Conservation (phyloP, 2,329 filamentous ascomycete genomes). For the Cephalotrichum gorgonifer region DNA sequence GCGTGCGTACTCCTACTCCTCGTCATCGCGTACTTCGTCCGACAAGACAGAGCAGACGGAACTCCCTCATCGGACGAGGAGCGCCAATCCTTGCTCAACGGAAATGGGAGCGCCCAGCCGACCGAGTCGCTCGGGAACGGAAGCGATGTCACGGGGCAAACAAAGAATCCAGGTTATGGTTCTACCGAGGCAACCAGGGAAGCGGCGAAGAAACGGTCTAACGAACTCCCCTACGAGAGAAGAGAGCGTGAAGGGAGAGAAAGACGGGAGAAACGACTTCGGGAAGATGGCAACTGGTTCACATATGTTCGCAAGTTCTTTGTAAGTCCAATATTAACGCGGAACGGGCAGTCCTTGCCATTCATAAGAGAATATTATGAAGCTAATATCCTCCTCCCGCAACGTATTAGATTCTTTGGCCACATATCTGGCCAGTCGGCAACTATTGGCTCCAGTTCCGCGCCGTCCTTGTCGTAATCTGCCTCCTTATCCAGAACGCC, state of each 20-base stretch:
- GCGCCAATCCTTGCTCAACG: slow-evolving; percentile 43
- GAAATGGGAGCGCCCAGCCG: slow-evolving; percentile 1
- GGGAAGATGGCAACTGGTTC: slow-evolving; percentile 67
- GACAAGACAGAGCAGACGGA: slow-evolving; percentile 1
- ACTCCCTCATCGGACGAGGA: slow-evolving; percentile 37
- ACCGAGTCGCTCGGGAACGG: background rate
- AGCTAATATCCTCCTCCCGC: background rate
- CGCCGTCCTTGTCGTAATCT: slow-evolving; percentile 54
- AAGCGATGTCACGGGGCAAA: background rate
- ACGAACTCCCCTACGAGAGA: slow-evolving; percentile 36
- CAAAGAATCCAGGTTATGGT: slow-evolving; percentile 25
- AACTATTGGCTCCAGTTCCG: slow-evolving; percentile 57
- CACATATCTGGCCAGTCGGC: slow-evolving; percentile 67
- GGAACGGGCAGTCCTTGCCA: background rate
- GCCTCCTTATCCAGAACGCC: slow-evolving; percentile 59
- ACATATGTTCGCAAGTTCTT: slow-evolving; percentile 65
- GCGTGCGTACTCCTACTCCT: slow-evolving; percentile 8
- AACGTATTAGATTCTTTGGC: slow-evolving; percentile 56
- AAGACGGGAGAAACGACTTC: slow-evolving; percentile 55
- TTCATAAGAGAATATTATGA: background rate
- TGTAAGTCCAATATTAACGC: slow-evolving; percentile 21
- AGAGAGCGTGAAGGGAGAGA: slow-evolving; percentile 43
- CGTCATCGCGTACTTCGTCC: slow-evolving; percentile 7
- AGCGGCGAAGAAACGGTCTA: slow-evolving; percentile 20
- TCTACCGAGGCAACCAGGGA: slow-evolving; percentile 28